Evolutionary conservation across 306 rosid species (phyloP), one percentile per base, ranked within the genome.

Genomic region (Hippophae tibetana): DNA sequence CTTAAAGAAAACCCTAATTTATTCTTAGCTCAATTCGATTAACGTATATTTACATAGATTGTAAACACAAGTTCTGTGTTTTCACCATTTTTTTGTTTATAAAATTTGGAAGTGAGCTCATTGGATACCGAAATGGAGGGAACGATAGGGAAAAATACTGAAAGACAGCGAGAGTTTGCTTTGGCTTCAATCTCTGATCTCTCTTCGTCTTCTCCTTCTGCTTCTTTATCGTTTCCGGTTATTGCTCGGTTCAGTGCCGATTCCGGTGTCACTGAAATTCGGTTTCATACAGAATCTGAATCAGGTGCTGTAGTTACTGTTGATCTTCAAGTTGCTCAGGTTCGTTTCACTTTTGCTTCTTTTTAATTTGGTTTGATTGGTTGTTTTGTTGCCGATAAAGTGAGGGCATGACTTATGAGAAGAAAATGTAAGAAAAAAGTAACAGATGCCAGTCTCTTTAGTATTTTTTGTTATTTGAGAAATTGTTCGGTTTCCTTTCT

Each of bases 1-100:
- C 47, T 65, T 41, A 40, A 3, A 59, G 38, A 53, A 90, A 90
- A 90, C 97, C 97, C 97, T 90, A 87, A 69, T 69, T 79, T 58
- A 57, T 8, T 23, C 7, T 1, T n/a, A 7, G 23, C 1, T 5
- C 7, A 6, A 9, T 13, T 43, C 3, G 38, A 31, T 31, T 31
- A 2, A 31, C 18, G 42, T 13, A 45, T 43, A 50, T 54, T 42
- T 47, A 31, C 7, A 18, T 18, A 43, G 9, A 14, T 38, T 5
- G 5, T n/a, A 4, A 26, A 55, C 49, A 41, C 14, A 26, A 13
- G 41, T 25, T 50, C 18, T 9, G 52, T 7, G 5, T 11, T 63
- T 43, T 27, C 9, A 44, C 4, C 1, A 9, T 12, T 1, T 7
- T 14, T 42, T 56, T 42, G 23, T 18, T 49, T 10, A 44, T 25